Base-by-base conservation (phyloP, 495 filamentous ascomycete genomes). In the Daldinia vernicosa region DNA sequence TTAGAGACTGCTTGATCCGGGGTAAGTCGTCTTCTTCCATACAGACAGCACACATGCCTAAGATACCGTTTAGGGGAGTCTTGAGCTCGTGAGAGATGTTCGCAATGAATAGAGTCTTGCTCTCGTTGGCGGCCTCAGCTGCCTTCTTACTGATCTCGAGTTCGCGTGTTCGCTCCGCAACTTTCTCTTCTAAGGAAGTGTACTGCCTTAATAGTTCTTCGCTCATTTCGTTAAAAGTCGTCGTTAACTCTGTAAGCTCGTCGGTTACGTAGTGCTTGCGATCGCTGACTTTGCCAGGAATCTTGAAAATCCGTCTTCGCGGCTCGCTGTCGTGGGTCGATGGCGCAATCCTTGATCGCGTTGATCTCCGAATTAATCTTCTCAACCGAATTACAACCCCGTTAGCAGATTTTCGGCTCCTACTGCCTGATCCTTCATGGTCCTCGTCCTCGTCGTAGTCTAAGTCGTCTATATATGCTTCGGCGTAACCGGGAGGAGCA, bases 1-100 rank as follows among this genome's bases (percentile, higher is more conserved):
- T 90, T 6, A 98, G 80, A 4, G 90, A 93, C 60, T 92, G 87
- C 79, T 93, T 93, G 66, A 97, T 88, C 59, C 90, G 88, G 15
- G 79, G 76, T 6, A 91, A 78, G 68, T 97, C 92, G 30, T 94
- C 90, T 74, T 97, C 94, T 60, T 92, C 90, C 92, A 97, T 93
- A 75, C 91, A 95, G 1, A 95, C 91, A 0, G 93, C 91, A 69
- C 89, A 92, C 93, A 97, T 97, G 55, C 94, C 94, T 32, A 98
- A 81, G 70, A 98, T 97, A 2, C 93, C 94, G 74, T 98, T 98
- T 24, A 97, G 79, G 0, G 94, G 94, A 1, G 94, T 97, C 76
- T 96, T 94, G 14, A 98, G 84, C 76, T 97, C 94, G 75, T 98
- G 94, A 3, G 93, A 96, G 28, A 98, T 97, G 71, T 98, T 98